phyloP scores from a whole-genome alignment of 2,329 filamentous ascomycete species.

The Atkinsonella hypoxylon region DNA sequence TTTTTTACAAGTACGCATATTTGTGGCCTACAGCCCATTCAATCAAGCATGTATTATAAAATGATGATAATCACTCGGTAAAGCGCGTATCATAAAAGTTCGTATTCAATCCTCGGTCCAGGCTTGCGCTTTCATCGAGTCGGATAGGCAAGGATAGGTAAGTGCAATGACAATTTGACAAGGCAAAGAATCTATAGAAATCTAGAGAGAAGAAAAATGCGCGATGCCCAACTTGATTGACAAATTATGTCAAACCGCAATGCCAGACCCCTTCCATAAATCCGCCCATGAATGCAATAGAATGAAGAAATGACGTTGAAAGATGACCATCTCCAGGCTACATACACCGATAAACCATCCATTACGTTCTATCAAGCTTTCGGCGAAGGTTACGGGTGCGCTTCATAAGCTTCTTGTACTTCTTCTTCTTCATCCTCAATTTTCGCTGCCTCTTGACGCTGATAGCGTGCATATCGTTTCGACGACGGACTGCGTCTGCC shows the following conservation, averaged over 20 bases:
- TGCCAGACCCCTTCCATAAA: constrained; percentile 19
- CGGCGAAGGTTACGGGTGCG: constrained; percentile 77
- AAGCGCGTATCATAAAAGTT: neutral
- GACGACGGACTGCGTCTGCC: constrained; percentile 41
- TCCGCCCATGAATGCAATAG: constrained; percentile 14
- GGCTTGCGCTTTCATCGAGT: neutral
- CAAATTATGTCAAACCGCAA: constrained; percentile 15
- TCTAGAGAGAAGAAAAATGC: constrained; percentile 16
- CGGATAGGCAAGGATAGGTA: neutral
- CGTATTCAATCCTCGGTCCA: neutral
- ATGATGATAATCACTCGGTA: neutral
- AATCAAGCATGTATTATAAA: neutral
- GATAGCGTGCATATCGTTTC: constrained; percentile 61
- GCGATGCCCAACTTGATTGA: constrained; percentile 16
- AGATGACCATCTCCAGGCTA: constrained; percentile 11
- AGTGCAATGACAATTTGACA: constrained; percentile 18
- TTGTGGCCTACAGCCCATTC: too few species aligned
- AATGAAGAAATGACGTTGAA: constrained; percentile 12
- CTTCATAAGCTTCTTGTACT: constrained; percentile 99
- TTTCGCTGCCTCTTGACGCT: constrained; percentile 87
- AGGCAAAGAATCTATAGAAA: constrained; percentile 21
- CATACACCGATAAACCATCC: constrained; percentile 12
- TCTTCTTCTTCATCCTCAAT: constrained; percentile 99
- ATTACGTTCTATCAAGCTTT: constrained; percentile 60
- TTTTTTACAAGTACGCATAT: neutral